A percentile compares a stretch with the other conserved stretches of the same genome.
Evolutionary conservation across 208 protist species (phyloP).

Genomic region (Trypanosoma platydactyli): DNA sequence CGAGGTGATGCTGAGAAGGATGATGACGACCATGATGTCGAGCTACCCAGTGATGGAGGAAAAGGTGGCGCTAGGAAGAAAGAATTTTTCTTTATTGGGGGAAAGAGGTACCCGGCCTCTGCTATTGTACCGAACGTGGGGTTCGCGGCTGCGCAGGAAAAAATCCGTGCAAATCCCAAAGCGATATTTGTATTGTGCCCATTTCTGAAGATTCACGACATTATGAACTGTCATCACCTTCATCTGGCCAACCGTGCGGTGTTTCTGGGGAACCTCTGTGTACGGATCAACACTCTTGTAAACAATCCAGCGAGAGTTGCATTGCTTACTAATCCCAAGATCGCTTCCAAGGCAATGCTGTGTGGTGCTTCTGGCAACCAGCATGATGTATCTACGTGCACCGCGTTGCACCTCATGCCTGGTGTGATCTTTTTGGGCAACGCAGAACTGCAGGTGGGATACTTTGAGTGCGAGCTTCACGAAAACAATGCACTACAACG

Average conservation of each 20-base stretch:
- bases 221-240: conserved; percentile 56
- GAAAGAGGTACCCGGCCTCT: conserved; percentile 46
- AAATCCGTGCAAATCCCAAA: conserved; percentile 53
- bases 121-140: conserved; percentile 66
- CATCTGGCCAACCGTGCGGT: conserved; percentile 70
- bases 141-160: conserved; percentile 36
- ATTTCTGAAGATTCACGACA: conserved; percentile 42
- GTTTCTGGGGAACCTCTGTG: conserved; percentile 60
- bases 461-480: conserved; percentile 73
- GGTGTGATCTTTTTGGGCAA: conserved; percentile 69
- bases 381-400: conserved; percentile 44
- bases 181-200: conserved; percentile 51
- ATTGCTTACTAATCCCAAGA: conserved; percentile 47
- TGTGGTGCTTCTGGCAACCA: conserved; percentile 32
- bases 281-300: conserved; percentile 76
- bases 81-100: conserved; percentile 29
- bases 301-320: conserved; percentile 48
- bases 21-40: conserved; percentile 23
- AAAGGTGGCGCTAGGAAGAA: conserved; percentile 17
- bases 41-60: not conserved
- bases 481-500: conserved; percentile 57
- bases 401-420: conserved; percentile 60
- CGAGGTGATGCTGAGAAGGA: conserved; percentile 35
- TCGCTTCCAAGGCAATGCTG: conserved; percentile 39
- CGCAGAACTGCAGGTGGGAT: conserved; percentile 54